Conservation (phyloP, 2,329 filamentous ascomycete species). For the Epichloe glyceriae region DNA sequence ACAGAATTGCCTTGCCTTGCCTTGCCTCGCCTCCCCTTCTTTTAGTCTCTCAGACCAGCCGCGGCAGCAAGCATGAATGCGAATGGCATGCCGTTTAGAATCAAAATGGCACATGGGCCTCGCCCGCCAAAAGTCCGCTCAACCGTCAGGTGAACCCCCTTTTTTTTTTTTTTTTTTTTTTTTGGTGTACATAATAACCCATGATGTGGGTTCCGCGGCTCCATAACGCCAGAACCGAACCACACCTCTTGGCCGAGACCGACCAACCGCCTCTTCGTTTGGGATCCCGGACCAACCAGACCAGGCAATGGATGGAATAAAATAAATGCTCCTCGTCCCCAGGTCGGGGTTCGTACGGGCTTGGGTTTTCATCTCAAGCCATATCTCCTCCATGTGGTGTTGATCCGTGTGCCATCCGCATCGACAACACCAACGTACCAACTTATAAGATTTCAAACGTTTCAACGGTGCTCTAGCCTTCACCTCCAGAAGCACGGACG, state of each 20-base stretch:
- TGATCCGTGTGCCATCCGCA: not conserved
- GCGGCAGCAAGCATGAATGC: too few species aligned
- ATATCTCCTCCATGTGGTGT: not conserved
- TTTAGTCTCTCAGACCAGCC: too few species aligned
- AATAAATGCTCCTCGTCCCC: not conserved
- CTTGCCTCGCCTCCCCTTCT: too few species aligned
- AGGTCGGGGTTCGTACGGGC: not conserved
- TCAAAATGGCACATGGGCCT: not conserved
- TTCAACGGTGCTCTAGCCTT: not conserved
- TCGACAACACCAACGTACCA: not conserved
- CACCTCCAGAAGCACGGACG: not conserved
- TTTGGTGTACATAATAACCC: constrained; percentile 7
- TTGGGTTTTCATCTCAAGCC: not conserved
- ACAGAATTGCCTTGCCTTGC: too few species aligned
- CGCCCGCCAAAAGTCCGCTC: too few species aligned
- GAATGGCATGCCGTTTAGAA: too few species aligned
- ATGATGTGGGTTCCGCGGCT: constrained; percentile 6
- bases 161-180: not conserved
- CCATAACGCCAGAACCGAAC: constrained; percentile 4
- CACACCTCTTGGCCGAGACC: constrained; percentile 2
- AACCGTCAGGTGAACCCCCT: not conserved
- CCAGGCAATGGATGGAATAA: not conserved
- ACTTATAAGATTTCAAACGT: not conserved
- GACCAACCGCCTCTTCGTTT: constrained; percentile 2
- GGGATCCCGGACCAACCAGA: not conserved